Percentiles rank a stretch among this genome's conserved stretches.
These are phyloP conservation scores for Capniomyces stellatus DNA, from an alignment of 371 early-diverging fungal species.

Conservation along the genomic window DNA sequence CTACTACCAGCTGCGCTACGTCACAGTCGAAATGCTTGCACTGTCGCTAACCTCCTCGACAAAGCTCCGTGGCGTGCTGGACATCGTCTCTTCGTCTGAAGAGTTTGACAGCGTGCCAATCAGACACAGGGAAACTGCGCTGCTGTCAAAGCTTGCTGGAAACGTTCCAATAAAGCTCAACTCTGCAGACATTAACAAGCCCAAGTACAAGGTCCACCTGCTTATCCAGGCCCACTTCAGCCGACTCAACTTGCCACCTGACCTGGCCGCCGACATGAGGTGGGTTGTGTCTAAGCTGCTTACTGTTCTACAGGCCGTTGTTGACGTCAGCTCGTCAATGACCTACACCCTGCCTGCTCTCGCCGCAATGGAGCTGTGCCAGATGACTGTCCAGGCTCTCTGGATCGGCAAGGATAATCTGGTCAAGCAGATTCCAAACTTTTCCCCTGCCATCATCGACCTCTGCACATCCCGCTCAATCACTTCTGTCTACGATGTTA, in stretches of 20 bases:
- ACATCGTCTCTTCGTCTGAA: conserved; percentile 76
- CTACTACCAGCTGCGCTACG: conserved; percentile 85
- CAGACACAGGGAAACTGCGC: conserved; percentile 73
- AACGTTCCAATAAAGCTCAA: conserved; percentile 36
- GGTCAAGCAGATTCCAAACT: conserved; percentile 78
- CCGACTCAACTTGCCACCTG: conserved; percentile 63
- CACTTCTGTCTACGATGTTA: conserved; percentile 78
- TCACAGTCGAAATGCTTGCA: conserved; percentile 83
- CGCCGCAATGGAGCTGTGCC: conserved; percentile 85
- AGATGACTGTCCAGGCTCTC: conserved; percentile 92
- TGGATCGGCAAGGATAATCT: conserved; percentile 64
- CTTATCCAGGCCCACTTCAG: conserved; percentile 89
- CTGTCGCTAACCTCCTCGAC: conserved; percentile 68
- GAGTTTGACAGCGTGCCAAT: conserved; percentile 84
- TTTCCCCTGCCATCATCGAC: conserved; percentile 46
- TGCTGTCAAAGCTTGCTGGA: conserved; percentile 60
- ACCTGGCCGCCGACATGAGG: conserved; percentile 74
- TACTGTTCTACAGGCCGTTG: conserved; percentile 79
- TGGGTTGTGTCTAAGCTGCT: conserved; percentile 30
- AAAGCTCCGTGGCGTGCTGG: conserved; percentile 75
- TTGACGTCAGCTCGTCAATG: conserved; percentile 83
- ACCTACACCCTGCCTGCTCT: conserved; percentile 85
- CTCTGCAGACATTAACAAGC: conserved; percentile 8
- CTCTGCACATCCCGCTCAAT: conserved; percentile 43
- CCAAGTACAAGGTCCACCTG: conserved; percentile 76